Conservation (phyloP, 2,329 filamentous ascomycete genomes). For the Cladosporium sp. region DNA sequence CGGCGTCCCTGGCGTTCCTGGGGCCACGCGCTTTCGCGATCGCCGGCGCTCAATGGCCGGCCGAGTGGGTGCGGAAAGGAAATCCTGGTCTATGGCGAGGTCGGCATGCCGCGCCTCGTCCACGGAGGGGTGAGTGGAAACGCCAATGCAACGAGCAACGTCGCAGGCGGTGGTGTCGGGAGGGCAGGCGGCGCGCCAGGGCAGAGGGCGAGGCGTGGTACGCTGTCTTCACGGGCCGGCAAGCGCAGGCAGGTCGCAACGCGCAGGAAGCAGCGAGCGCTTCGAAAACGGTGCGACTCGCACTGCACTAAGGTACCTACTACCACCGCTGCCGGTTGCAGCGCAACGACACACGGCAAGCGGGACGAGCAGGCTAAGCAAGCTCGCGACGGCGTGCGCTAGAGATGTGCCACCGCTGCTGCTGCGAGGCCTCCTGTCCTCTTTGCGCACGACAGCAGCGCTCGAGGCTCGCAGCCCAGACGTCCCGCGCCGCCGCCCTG, state of each 20-base stretch:
- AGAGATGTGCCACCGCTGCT: not conserved
- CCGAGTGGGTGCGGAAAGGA: not conserved
- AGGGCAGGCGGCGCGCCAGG: not conserved
- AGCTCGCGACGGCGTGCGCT: not conserved
- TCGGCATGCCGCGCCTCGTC: not conserved
- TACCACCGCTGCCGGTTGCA: not conserved
- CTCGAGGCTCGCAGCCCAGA: not conserved
- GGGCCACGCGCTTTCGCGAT: not conserved
- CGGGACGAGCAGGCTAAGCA: not conserved
- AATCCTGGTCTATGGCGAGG: not conserved
- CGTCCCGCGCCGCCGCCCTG: not conserved
- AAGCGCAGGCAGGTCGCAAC: not conserved
- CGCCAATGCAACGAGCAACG: not conserved
- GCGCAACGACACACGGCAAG: not conserved
- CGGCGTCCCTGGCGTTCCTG: not conserved
- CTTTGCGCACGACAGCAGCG: not conserved
- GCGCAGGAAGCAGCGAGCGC: not conserved
- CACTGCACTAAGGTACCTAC: too few species aligned
- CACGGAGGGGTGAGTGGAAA: not conserved
- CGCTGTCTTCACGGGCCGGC: not conserved
- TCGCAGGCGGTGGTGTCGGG: not conserved
- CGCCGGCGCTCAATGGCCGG: not conserved
- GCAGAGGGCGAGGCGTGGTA: not conserved
- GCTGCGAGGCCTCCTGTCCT: not conserved
- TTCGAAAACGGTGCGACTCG: not conserved